phyloP scores from a whole-genome alignment of 768 basidiomycete species.

The Harrya chromipes region DNA sequence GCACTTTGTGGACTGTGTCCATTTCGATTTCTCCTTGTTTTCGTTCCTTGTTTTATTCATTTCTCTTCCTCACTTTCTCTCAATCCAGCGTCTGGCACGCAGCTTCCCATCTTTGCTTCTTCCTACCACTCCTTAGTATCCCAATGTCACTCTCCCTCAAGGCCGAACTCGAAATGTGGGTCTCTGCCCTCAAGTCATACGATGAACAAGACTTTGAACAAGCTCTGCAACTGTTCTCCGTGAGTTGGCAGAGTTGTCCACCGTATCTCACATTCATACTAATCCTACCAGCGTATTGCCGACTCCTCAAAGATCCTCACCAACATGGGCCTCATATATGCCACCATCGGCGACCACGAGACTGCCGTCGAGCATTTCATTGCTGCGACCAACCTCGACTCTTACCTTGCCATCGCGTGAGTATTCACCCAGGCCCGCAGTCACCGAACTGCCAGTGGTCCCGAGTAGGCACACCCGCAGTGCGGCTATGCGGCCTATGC shows the following conservation, averaged over 20 bases:
- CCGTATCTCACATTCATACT: not conserved
- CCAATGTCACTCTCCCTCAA: slow-evolving; percentile 48
- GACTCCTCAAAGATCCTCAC: slow-evolving; percentile 89
- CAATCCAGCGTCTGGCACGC: slow-evolving; percentile 28
- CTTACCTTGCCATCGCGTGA: slow-evolving; percentile 85
- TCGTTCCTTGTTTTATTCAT: too few relatives aligned
- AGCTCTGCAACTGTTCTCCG: slow-evolving; percentile 72
- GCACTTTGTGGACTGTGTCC: too few relatives aligned
- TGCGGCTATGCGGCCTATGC: too few relatives aligned
- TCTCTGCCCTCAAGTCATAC: slow-evolving; percentile 83
- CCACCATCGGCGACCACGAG: slow-evolving; percentile 87
- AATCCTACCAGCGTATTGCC: slow-evolving; percentile 58
- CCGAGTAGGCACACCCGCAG: too few relatives aligned
- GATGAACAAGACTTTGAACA: slow-evolving; percentile 79
- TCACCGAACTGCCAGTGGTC: too few relatives aligned
- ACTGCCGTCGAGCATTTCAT: slow-evolving; percentile 79
- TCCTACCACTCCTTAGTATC: too few relatives aligned
- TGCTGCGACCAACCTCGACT: slow-evolving; percentile 74
- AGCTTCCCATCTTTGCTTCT: too few relatives aligned
- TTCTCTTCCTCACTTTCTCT: too few relatives aligned
- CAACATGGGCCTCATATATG: slow-evolving; percentile 92
- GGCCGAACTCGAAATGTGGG: slow-evolving; percentile 83
- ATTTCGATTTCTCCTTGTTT: too few relatives aligned
- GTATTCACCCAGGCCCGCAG: slow-evolving; percentile 27
- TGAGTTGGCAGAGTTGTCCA: slow-evolving; percentile 35